These are phyloP conservation scores for Hymenoscyphus albidus DNA, from an alignment of 2,329 filamentous ascomycete species.

Conservation along the genomic window DNA sequence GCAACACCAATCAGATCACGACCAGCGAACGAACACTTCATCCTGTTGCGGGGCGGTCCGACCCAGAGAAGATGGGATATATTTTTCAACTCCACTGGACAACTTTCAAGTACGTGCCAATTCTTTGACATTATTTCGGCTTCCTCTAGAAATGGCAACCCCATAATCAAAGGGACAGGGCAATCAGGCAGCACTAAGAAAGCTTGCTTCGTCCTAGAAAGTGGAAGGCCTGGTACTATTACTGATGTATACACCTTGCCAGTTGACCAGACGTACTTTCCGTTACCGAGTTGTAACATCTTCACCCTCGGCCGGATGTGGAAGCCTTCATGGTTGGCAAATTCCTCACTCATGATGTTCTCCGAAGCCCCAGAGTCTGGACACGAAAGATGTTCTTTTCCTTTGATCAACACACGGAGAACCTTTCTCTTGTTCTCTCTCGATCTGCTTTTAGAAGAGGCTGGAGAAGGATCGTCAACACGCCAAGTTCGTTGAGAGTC, in stretches of 20 bases:
- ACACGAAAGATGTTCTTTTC: slow-evolving; percentile 6
- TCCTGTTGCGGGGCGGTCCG: neutral
- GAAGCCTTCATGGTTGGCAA: slow-evolving; percentile 6
- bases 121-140: slow-evolving; percentile 14
- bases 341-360: slow-evolving; percentile 14
- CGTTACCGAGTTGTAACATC: slow-evolving; percentile 5
- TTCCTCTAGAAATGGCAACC: slow-evolving; percentile 11
- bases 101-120: slow-evolving; percentile 13
- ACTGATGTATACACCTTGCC: neutral
- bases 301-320: neutral
- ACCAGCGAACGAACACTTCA: slow-evolving; percentile 8
- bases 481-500: neutral
- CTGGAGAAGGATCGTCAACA: neutral
- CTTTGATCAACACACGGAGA: slow-evolving; percentile 3
- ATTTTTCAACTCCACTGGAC: neutral
- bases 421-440: neutral
- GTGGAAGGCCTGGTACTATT: neutral
- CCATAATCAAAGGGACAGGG: slow-evolving; percentile 11
- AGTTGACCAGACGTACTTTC: neutral
- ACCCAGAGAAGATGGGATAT: slow-evolving; percentile 4
- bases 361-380: slow-evolving; percentile 14
- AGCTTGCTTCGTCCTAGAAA: neutral
- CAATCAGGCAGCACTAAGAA: slow-evolving; percentile 10
- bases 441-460: neutral
- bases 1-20: slow-evolving; percentile 2